Percentiles rank a stretch among this genome's conserved stretches.
These are phyloP conservation scores for Lonicera japonica DNA, from an alignment of 129 eudicot species.

Conservation along the genomic window DNA sequence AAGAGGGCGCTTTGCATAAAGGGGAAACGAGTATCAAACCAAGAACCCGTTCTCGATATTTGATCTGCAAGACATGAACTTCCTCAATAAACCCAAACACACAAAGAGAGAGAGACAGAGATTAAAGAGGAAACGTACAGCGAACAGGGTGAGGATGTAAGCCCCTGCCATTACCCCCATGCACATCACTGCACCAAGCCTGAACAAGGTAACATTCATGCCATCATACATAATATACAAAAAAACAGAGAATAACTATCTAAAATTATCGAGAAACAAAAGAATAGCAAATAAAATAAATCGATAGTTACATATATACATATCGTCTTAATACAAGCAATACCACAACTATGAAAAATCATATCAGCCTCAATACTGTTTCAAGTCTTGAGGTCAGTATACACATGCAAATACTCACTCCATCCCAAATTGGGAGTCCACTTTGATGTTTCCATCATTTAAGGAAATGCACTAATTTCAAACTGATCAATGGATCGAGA, in stretches of 20 bases:
- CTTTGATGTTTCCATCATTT: no score
- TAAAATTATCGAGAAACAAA: background rate
- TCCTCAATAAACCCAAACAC: conserved; percentile 9
- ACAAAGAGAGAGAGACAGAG: no score
- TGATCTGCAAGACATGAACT: conserved; percentile 47
- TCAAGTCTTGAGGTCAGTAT: no score
- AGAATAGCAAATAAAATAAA: no score
- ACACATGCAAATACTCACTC: no score
- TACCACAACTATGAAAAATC: no score
- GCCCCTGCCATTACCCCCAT: conserved; percentile 99
- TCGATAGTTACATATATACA: no score
- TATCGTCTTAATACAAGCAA: no score
- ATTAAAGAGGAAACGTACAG: conserved; percentile 41
- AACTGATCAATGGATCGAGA: no score
- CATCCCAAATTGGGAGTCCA: no score
- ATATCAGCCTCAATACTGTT: no score
- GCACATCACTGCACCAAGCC: conserved; percentile 99
- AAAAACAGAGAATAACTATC: background rate
- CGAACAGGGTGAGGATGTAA: conserved; percentile 80
- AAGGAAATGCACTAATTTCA: no score
- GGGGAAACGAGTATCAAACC: conserved; percentile 97
- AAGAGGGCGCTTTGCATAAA: conserved; percentile 86
- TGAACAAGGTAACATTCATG: conserved; percentile 16
- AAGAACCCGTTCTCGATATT: conserved; percentile 70
- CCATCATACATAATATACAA: background rate